These are phyloP conservation scores for Rhodotorula sp. DNA, from an alignment of 1,284 basidiomycete species.

Conservation along the genomic window DNA sequence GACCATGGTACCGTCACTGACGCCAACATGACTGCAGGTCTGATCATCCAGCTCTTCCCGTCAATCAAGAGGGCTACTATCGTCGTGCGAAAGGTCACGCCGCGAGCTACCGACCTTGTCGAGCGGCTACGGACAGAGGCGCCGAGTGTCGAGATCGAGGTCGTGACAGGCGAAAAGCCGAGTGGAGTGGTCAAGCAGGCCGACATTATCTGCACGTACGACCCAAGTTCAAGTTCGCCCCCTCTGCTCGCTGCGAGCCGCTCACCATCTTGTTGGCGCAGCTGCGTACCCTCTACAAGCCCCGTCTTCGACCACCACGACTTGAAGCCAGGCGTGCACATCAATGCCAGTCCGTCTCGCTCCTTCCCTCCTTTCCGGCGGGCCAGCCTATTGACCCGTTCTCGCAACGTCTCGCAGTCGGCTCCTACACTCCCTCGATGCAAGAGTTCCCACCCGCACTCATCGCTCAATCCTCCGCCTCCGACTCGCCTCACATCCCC, in stretches of 20 bases:
- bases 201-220: constrained; percentile 41
- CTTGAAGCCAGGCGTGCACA: constrained; percentile 31
- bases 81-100: constrained; percentile 12
- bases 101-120: constrained; percentile 5
- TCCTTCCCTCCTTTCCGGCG: background rate
- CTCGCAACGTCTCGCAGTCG: constrained; percentile 12
- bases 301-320: constrained; percentile 27
- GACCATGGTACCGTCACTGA: background rate
- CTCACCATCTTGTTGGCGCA: background rate
- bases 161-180: background rate
- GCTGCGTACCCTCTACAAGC: constrained; percentile 39
- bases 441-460: constrained; percentile 38
- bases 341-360: constrained; percentile 33
- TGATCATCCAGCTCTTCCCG: constrained; percentile 37
- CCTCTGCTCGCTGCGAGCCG: too few species aligned
- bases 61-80: constrained; percentile 11
- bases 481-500: constrained; percentile 7
- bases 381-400: background rate
- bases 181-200: constrained; percentile 10
- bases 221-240: background rate
- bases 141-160: background rate
- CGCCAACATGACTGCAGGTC: background rate
- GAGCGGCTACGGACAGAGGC: background rate
- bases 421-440: constrained; percentile 42
- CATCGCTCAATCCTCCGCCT: constrained; percentile 3